A percentile compares a stretch with the other conserved stretches of the same genome.
Conservation (phyloP, 2,329 filamentous ascomycete species). For the Sarocladiaceae sp. region DNA sequence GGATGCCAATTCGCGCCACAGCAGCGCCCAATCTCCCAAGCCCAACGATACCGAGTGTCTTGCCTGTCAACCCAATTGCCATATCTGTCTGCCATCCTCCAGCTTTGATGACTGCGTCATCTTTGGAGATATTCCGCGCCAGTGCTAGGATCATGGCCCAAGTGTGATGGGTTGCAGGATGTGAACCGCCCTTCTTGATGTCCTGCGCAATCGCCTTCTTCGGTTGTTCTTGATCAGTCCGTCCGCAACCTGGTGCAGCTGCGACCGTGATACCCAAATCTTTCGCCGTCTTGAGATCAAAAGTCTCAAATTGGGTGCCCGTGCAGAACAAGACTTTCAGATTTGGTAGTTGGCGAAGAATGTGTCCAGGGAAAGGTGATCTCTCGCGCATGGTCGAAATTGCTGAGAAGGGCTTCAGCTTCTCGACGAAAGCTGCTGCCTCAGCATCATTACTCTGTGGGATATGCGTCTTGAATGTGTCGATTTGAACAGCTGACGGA, state of each 20-base stretch:
- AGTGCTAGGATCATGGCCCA: slow-evolving; percentile 54
- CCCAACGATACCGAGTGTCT: slow-evolving; percentile 57
- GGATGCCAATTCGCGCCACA: slow-evolving; percentile 52
- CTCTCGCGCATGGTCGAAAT: slow-evolving; percentile 34
- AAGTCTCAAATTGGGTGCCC: slow-evolving; percentile 53
- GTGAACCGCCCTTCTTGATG: slow-evolving; percentile 28
- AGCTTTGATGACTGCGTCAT: slow-evolving; percentile 54
- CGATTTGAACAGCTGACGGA: slow-evolving; percentile 39
- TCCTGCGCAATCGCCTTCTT: slow-evolving; percentile 11
- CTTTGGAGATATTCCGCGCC: slow-evolving; percentile 52
- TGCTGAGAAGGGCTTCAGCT: slow-evolving; percentile 53
- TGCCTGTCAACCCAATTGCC: slow-evolving; percentile 51
- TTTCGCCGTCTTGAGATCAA: slow-evolving; percentile 50
- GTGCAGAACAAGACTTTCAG: slow-evolving; percentile 52
- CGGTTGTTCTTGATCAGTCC: slow-evolving; percentile 17
- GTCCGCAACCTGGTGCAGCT: slow-evolving; percentile 38
- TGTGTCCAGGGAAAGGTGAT: not conserved
- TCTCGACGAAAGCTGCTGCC: slow-evolving; percentile 52
- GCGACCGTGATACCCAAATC: slow-evolving; percentile 45
- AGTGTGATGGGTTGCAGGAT: slow-evolving; percentile 52
- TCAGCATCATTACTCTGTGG: slow-evolving; percentile 53
- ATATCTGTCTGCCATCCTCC: slow-evolving; percentile 56
- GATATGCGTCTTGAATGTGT: slow-evolving; percentile 51
- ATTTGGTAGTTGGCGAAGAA: not conserved
- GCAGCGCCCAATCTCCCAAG: slow-evolving; percentile 58